Percentiles rank a stretch among this genome's conserved stretches.
These are phyloP conservation scores for Rhodosporidiobolus sp. DNA, from an alignment of 768 basidiomycete species.

Conservation along the genomic window DNA sequence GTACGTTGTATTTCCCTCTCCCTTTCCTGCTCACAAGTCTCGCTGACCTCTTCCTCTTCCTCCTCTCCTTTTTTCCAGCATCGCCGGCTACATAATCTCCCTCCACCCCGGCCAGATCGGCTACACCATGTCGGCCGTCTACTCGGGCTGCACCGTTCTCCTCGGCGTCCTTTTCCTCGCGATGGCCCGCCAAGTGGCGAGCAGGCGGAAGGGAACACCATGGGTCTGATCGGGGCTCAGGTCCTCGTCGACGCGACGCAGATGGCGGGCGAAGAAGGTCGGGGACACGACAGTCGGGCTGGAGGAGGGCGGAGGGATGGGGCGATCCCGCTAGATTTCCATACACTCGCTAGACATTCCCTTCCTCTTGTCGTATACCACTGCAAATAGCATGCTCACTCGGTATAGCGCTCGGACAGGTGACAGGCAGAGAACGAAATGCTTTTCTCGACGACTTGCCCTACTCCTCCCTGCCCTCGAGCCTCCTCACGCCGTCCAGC, in stretches of 20 bases:
- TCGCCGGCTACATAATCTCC: slow-evolving; percentile 46
- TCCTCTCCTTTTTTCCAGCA: slow-evolving; percentile 34
- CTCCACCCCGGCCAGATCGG: slow-evolving; percentile 31
- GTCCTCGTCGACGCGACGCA: too few species aligned
- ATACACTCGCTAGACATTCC: too few species aligned
- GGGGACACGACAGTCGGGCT: too few species aligned
- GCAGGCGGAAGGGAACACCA: slow-evolving; percentile 27
- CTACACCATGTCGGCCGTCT: slow-evolving; percentile 32
- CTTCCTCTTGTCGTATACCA: too few species aligned
- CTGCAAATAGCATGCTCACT: too few species aligned
- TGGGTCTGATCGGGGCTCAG: slow-evolving; percentile 28
- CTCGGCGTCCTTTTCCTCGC: slow-evolving; percentile 7
- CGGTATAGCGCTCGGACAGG: too few species aligned
- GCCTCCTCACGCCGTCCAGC: background rate
- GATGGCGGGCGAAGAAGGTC: too few species aligned
- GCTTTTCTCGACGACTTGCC: too few species aligned
- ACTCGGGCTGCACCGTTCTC: slow-evolving; percentile 21
- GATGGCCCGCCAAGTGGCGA: background rate
- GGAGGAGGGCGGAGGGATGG: too few species aligned
- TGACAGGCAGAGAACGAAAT: too few species aligned
- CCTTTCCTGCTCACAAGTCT: background rate
- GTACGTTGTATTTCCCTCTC: background rate
- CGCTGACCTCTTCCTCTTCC: background rate
- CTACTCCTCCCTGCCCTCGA: background rate
- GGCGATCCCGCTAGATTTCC: too few species aligned